Conservation (phyloP, 192 early-diverging fungal genomes). For the Entrophospora sp. region DNA sequence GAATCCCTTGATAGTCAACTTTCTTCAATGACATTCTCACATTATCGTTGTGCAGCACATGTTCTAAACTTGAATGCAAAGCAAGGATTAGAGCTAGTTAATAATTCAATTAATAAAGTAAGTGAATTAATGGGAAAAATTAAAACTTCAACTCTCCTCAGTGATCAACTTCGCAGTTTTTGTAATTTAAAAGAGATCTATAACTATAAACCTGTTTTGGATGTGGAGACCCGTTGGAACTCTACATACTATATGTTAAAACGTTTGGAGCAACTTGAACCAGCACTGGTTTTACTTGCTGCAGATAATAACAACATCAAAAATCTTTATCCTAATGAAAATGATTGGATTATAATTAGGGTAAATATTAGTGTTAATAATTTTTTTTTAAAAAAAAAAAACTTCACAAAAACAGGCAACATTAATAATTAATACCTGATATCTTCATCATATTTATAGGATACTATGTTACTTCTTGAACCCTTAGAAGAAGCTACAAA, state of each 20-base stretch:
- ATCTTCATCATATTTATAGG: background rate
- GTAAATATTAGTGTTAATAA: too few relatives aligned
- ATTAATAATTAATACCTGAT: background rate
- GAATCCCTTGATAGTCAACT: background rate
- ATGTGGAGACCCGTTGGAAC: background rate
- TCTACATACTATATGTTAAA: slow-evolving; percentile 6
- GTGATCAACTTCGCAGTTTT: background rate
- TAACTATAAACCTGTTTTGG: background rate
- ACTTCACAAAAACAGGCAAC: background rate
- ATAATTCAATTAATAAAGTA: background rate
- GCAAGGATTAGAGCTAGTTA: background rate
- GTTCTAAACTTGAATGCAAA: background rate
- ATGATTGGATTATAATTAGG: background rate
- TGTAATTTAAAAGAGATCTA: background rate
- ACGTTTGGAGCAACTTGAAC: background rate
- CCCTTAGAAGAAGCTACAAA: background rate
- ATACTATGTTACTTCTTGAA: background rate
- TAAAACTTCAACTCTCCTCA: background rate
- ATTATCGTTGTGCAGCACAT: background rate
- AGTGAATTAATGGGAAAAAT: background rate
- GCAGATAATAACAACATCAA: background rate
- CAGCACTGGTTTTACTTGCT: background rate
- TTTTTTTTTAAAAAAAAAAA: background rate
- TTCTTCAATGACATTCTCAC: background rate
- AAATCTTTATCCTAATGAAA: background rate